Base-by-base conservation (phyloP, 495 filamentous ascomycete genomes). In the Tuber microsphaerosporum region DNA sequence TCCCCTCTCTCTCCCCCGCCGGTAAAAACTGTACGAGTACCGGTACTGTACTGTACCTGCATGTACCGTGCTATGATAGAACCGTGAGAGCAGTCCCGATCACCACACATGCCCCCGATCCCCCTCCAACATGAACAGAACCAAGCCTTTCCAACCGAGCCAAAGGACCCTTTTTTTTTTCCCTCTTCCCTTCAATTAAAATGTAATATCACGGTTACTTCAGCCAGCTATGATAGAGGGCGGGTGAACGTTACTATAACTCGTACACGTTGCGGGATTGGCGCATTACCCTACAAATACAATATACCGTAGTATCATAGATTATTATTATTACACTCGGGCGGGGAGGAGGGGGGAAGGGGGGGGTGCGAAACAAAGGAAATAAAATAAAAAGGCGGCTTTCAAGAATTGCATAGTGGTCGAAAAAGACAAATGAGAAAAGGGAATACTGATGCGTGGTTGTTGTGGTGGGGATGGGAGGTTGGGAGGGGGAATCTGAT, bases 121-220 rank as follows among this genome's bases (percentile, higher is more conserved):
- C 12, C 56, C 26, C 56, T 65, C 12, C 10, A 65, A 65, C 56
- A 65, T 65, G 56, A 16, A 65, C 12, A 65, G 4, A 31, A 65
- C 26, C 56, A 65, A 65, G 56, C 56, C n/a, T 65, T 65, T 65
- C 56, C 56, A 65, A 65, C 56, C 3, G 26, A 65, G 56, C 56
- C 56, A 31, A 65, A 10, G 12, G 19, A 19, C 17, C 17, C 2
- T 45, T 42, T 42, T 43, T 43, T 43, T 43, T 43, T 6, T 1
- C 8, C 42, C 42, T 6, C 39, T 41, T 41, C 39, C 39, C 39
- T 41, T 41, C 39, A 4, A 41, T 43, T 43, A 12, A 51, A 51
- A n/a, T n/a, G 5, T 56, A 56, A 56, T n/a, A n/a, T 65, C 14
- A 65, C 26, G 14, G 45, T 46, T 37, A 37, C 45, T 46, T 19